Base-by-base conservation (phyloP, 768 basidiomycete species). In the Dioszegia hungarica region DNA sequence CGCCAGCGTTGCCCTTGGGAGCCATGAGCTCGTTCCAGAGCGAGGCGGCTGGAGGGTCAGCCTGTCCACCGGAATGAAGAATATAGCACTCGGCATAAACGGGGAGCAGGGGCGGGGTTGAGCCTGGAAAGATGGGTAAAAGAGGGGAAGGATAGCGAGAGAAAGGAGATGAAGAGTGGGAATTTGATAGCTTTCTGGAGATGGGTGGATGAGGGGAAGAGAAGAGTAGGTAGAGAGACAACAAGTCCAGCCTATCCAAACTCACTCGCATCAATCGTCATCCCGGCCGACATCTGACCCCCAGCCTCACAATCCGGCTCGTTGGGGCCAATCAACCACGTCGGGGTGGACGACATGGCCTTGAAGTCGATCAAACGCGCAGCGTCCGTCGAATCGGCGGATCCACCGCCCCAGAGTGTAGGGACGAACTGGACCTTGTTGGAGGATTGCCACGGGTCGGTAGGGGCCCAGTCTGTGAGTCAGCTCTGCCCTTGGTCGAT, bases 281-380 rank as follows among this genome's bases (percentile, higher is more conserved):
- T 53, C 63, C 60, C 67, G 4, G 49, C 11, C 3, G 34, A 37
- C 49, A 51, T 51, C 49, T 51, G 49, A 24, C 49, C 49, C 17
- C 49, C 49, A 3, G 60, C 54, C 14, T 68, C 60, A 11, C 76
- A 77, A 52, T 77, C 76, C n/a, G 76, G 76, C 57, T 77, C 76
- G 47, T 77, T 69, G 57, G 66, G 72, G 3, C 73, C 76, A 29
- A 75, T 62, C 54, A 77, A 59, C 62, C 73, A 77, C 6, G 57
- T 24, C 5, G 76, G 76, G 47, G 67, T 57, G 14, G 39, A 31
- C n/a, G 31, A 9, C 25, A 77, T 54, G 22, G 63, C 45, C 51
- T 71, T 54, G 64, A 77, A 77, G 2, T 59, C 60, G 22, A 54
- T 41, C 19, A 76, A 51, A 33, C 76, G 70, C 8, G 58, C 41